A percentile compares a stretch with the other conserved stretches of the same genome.
Evolutionary conservation across 2,329 filamentous ascomycete species (phyloP).

Genomic region (Dendryphion nanum): DNA sequence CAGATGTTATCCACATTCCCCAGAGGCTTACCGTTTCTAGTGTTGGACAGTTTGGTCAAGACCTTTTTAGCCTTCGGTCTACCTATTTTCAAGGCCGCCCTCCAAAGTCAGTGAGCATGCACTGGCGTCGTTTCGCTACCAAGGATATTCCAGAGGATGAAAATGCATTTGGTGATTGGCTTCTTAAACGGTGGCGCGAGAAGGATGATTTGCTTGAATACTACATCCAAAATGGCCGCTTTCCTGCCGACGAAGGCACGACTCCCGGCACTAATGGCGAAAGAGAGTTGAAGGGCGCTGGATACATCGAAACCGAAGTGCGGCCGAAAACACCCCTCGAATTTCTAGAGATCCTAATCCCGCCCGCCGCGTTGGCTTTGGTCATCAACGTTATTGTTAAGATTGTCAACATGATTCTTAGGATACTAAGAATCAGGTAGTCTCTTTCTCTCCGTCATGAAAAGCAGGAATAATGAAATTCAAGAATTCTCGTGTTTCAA

Average conservation of each 20-base stretch:
- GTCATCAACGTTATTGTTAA: slow-evolving; percentile 32
- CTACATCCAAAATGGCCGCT: slow-evolving; percentile 71
- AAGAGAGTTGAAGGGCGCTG: slow-evolving; percentile 32
- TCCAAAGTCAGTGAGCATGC: slow-evolving; percentile 92
- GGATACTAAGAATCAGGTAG: slow-evolving; percentile 10
- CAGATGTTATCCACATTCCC: too few relatives aligned
- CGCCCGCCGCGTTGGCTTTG: slow-evolving; percentile 35
- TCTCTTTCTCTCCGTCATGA: too few relatives aligned
- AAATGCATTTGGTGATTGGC: slow-evolving; percentile 76
- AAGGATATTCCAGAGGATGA: slow-evolving; percentile 74
- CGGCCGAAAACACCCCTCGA: slow-evolving; percentile 39
- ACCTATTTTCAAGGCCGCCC: slow-evolving; percentile 87
- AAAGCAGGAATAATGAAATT: too few relatives aligned
- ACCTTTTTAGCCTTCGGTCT: slow-evolving; percentile 79
- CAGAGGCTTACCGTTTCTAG: slow-evolving; percentile 26
- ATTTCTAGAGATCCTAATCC: slow-evolving; percentile 46
- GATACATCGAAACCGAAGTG: slow-evolving; percentile 50
- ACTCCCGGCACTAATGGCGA: slow-evolving; percentile 16
- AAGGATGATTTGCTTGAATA: slow-evolving; percentile 86
- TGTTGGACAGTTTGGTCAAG: slow-evolving; percentile 69
- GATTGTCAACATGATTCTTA: slow-evolving; percentile 22
- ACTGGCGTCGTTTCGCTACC: slow-evolving; percentile 86
- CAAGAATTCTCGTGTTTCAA: too few relatives aligned
- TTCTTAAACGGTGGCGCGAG: slow-evolving; percentile 81
- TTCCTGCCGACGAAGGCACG: slow-evolving; percentile 62